Percentiles rank a stretch among this genome's conserved stretches.
Evolutionary conservation across 2,329 filamentous ascomycete genomes (phyloP).

Genomic region (Xenosphaeropsis pyriputrescens): DNA sequence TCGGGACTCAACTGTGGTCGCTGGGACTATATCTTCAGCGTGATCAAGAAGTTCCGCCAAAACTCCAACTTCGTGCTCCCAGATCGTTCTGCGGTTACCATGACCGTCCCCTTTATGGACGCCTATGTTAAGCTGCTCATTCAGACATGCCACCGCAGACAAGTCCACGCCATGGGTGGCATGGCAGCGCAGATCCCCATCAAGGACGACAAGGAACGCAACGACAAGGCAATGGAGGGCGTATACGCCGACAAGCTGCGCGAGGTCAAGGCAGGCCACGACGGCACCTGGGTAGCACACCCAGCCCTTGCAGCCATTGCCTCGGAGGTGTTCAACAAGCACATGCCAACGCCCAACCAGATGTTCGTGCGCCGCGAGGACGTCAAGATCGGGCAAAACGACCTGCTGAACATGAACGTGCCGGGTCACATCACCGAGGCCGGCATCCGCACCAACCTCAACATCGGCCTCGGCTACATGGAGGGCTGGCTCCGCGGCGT

Average conservation of each 20-base stretch:
- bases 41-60: constrained; percentile 98
- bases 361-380: constrained; percentile 84
- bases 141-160: constrained; percentile 92
- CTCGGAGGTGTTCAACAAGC: constrained; percentile 85
- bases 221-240: constrained; percentile 86
- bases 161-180: constrained; percentile 97
- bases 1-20: constrained; percentile 95
- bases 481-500: constrained; percentile 93
- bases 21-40: constrained; percentile 99
- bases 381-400: constrained; percentile 71
- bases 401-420: constrained; percentile 96
- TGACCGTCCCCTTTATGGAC: constrained; percentile 98
- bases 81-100: constrained; percentile 81
- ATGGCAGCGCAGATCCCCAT: constrained; percentile 99
- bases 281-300: constrained; percentile 94
- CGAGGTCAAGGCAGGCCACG: constrained; percentile 88
- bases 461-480: constrained; percentile 96
- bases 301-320: constrained; percentile 82
- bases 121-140: constrained; percentile 94
- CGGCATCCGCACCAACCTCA: constrained; percentile 93
- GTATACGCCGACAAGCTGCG: constrained; percentile 93
- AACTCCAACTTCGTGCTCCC: constrained; percentile 88
- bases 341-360: constrained; percentile 99
- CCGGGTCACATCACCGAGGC: constrained; percentile 84
- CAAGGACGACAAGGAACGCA: constrained; percentile 83